These are phyloP conservation scores for Podaxis sp. DNA, from an alignment of 768 basidiomycete species.

Conservation along the genomic window DNA sequence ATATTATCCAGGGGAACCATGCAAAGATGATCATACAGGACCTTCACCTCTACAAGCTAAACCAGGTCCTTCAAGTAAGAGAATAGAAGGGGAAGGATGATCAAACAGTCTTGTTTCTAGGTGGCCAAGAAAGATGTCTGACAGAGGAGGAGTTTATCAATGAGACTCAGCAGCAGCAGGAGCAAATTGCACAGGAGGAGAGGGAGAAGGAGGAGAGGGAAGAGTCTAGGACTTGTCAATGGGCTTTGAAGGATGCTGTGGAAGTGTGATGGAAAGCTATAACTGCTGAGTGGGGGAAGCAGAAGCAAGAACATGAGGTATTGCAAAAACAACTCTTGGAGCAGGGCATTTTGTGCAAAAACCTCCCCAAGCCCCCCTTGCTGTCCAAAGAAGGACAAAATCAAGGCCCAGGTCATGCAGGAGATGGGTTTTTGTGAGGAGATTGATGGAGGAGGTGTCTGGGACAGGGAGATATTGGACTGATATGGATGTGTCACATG, in stretches of 20 bases:
- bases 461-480: not conserved
- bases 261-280: not conserved
- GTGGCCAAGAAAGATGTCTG: not conserved
- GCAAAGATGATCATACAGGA: slow-evolving; percentile 11
- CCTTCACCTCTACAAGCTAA: not conserved
- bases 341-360: not conserved
- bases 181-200: not conserved
- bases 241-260: not conserved
- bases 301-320: not conserved
- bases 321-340: not conserved
- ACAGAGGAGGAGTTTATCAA: not conserved
- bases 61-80: not conserved
- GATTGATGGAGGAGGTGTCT: not conserved
- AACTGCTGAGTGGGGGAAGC: not conserved
- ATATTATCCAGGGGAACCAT: slow-evolving; percentile 8
- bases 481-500: not conserved
- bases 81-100: slow-evolving; percentile 9
- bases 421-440: not conserved
- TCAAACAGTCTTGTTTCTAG: not conserved
- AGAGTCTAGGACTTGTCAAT: not conserved
- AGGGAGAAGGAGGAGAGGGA: not conserved
- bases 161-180: not conserved
- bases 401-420: not conserved
- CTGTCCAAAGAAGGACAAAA: not conserved
- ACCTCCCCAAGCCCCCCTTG: not conserved